phyloP scores from a whole-genome alignment of 225 moss, liverwort and hornwort genomes.

The Climacium dendroides region DNA sequence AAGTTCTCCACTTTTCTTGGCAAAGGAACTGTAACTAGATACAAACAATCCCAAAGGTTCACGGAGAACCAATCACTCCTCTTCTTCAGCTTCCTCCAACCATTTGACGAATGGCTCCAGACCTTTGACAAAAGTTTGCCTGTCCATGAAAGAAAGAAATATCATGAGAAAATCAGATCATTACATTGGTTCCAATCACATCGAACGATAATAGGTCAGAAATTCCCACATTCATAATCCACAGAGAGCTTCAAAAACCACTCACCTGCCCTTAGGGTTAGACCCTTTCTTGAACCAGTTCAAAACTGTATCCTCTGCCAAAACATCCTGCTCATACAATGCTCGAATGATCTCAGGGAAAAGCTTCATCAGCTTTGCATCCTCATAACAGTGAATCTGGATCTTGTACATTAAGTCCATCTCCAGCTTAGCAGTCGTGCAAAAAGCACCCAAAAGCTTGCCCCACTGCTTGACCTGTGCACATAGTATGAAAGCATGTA shows the following conservation, averaged over 20 bases:
- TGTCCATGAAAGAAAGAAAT: not conserved
- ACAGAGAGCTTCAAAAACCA: not conserved
- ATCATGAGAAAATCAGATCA: not conserved
- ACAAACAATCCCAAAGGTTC: not conserved
- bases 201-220: not conserved
- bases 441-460: slow-evolving; percentile 83
- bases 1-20: not conserved
- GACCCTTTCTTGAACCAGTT: slow-evolving; percentile 91
- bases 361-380: slow-evolving; percentile 95
- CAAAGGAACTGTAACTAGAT: not conserved
- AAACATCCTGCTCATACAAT: slow-evolving; percentile 86
- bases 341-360: slow-evolving; percentile 92
- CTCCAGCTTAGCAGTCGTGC: slow-evolving; percentile 80
- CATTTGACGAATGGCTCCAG: slow-evolving; percentile 93
- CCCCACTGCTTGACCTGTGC: slow-evolving; percentile 91
- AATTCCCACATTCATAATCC: not conserved
- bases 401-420: slow-evolving; percentile 89
- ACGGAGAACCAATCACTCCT: slow-evolving; percentile 26
- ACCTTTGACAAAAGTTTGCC: slow-evolving; percentile 93
- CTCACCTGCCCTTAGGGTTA: slow-evolving; percentile 90
- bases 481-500: not conserved
- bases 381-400: slow-evolving; percentile 90
- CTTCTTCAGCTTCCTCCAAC: slow-evolving; percentile 97
- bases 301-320: slow-evolving; percentile 87
- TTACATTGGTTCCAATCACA: not conserved